These are phyloP conservation scores for Candolleomyces aberdarensis DNA, from an alignment of 768 basidiomycete species.

Conservation along the genomic window DNA sequence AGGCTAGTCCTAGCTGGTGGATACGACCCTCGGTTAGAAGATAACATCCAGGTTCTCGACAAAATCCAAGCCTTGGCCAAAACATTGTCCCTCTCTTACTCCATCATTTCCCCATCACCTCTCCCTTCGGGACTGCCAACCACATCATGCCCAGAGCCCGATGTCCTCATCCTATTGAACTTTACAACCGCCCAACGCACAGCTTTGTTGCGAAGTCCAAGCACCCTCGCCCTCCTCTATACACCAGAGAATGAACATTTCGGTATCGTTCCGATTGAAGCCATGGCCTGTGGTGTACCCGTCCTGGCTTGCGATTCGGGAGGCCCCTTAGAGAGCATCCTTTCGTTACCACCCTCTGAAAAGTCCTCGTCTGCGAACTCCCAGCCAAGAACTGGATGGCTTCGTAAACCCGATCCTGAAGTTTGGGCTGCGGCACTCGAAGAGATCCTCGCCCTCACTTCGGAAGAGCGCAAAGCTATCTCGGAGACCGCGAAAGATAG, in stretches of 20 bases:
- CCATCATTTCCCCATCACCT: constrained; percentile 48
- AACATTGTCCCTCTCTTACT: constrained; percentile 53
- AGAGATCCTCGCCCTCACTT: constrained; percentile 50
- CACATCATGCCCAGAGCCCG: constrained; percentile 47
- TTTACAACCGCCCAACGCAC: constrained; percentile 84
- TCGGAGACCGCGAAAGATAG: constrained; percentile 54
- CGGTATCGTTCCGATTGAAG: constrained; percentile 94
- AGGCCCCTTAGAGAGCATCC: constrained; percentile 81
- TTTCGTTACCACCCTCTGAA: neutral
- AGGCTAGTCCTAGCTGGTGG: constrained; percentile 87
- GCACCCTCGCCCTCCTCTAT: constrained; percentile 78
- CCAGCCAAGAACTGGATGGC: constrained; percentile 66
- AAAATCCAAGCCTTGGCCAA: constrained; percentile 59
- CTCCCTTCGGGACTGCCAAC: constrained; percentile 29
- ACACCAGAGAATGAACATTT: constrained; percentile 97
- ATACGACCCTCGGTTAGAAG: constrained; percentile 83
- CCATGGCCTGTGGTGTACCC: constrained; percentile 88
- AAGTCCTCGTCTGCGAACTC: constrained; percentile 33
- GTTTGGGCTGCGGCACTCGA: constrained; percentile 70
- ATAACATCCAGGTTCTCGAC: constrained; percentile 73
- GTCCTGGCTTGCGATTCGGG: constrained; percentile 85
- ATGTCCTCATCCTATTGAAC: constrained; percentile 88
- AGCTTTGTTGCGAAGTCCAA: constrained; percentile 64
- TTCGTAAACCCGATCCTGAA: constrained; percentile 56
- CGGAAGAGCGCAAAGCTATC: constrained; percentile 44